Evolutionary conservation across 139 green algal genomes (phyloP), one percentile per base, ranked within the genome.

Genomic region (Chlorella ohadii): DNA sequence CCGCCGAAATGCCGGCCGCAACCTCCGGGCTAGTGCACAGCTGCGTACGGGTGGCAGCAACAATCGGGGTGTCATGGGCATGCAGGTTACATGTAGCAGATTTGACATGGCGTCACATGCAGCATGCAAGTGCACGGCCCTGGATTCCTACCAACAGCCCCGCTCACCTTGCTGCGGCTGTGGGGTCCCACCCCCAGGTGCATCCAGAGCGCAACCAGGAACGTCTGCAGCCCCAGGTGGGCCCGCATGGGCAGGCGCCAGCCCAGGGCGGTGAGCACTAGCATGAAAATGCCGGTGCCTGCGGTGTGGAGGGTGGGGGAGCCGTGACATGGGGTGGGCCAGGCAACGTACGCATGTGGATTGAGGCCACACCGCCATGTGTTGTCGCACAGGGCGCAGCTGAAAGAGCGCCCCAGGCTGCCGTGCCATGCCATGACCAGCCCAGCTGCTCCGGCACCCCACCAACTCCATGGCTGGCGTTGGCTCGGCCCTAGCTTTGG

Each of bases 211-310:
- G 6, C 23, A 3, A 76, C 70, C 70, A 76, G 70, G 22, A 34
- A 25, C 0, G 70, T 44, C 38, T 76, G 70, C 22, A 76, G 70
- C 16, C 38, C 31, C 70, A 76, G 55, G 70, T 76, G 70, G 4
- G 38, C 38, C 6, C 70, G 38, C 23, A 76, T 41, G 34, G 70
- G 70, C 70, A 76, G 70, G 25, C 70, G 70, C 70, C 70, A 76
- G 70, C 70, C 70, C 70, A 76, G 38, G 1, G 70, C 39, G 6
- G 70, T 76, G 1, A 76, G 38, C 23, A 76, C 70, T 6, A 76
- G 38, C 38, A 76, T 41, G 22, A 76, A 41, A 3, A 76, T 33
- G 70, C 70, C 70, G 38, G 70, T 57, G 70, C 70, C 70, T 76
- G 70, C 63, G 38, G 63, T n/a, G 44, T 51, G 63, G 63, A 22